Conservation (phyloP, 78 protist species). For the Polysphondylium violaceum region DNA sequence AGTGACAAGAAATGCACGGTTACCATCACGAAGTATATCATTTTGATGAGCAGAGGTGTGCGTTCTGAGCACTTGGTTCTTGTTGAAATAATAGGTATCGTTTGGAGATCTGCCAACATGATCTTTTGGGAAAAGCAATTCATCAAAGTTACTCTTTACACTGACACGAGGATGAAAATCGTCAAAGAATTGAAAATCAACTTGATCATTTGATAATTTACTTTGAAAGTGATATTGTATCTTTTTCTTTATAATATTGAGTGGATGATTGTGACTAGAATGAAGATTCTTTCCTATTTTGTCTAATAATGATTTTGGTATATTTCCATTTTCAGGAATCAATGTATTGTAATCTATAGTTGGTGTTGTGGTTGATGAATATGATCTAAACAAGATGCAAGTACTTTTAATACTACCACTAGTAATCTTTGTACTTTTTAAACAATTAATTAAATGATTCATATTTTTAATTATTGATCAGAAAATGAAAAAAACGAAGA, state of each 20-base stretch:
- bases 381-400: not conserved
- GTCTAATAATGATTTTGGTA: constrained; percentile 21
- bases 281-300: constrained; percentile 67
- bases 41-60: constrained; percentile 92
- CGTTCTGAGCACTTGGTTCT: constrained; percentile 60
- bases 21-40: constrained; percentile 38
- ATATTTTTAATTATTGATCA: not conserved
- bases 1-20: constrained; percentile 84
- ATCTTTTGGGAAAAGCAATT: constrained; percentile 80
- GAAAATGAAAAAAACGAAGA: not conserved
- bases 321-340: constrained; percentile 52
- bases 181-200: constrained; percentile 49
- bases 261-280: constrained; percentile 42
- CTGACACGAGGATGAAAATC: constrained; percentile 47
- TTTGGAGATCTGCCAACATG: constrained; percentile 85
- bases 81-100: constrained; percentile 87
- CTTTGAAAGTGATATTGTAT: constrained; percentile 68
- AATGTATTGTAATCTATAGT: constrained; percentile 11
- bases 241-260: constrained; percentile 60
- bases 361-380: not conserved
- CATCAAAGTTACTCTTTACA: constrained; percentile 77
- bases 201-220: not conserved
- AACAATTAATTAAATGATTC: not conserved
- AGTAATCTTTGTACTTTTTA: not conserved
- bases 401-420: not conserved